Evolutionary conservation across 148 eudicot genomes (phyloP).

Genomic region (Rhododendron ovatum): DNA sequence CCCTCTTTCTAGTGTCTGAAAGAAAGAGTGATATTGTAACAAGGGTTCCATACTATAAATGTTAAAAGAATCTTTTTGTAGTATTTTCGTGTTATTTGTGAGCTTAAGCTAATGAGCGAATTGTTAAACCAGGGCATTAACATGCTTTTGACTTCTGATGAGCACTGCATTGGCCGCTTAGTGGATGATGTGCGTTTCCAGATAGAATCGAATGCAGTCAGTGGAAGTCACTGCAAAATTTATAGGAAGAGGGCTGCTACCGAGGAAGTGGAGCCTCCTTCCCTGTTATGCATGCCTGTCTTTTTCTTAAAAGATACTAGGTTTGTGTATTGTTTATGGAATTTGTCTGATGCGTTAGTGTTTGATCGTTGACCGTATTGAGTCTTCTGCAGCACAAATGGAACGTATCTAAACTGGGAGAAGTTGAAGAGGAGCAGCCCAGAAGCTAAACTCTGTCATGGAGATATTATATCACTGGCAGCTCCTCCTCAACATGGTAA

Average conservation of each 20-base stretch:
- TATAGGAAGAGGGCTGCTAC: conserved; percentile 48
- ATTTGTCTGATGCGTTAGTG: conserved; percentile 3
- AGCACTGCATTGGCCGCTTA: conserved; percentile 70
- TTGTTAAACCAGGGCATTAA: conserved; percentile 63
- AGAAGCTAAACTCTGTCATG: conserved; percentile 71
- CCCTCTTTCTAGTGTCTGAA: neutral
- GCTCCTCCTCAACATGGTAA: conserved; percentile 85
- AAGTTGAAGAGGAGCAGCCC: conserved; percentile 59
- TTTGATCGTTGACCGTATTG: conserved; percentile 14
- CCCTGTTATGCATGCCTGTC: conserved; percentile 34
- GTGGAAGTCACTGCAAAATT: conserved; percentile 74
- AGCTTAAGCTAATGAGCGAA: conserved; percentile 12
- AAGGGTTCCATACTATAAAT: neutral
- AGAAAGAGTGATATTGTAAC: neutral
- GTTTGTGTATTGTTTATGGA: conserved; percentile 28
- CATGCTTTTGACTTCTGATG: conserved; percentile 71
- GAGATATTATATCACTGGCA: conserved; percentile 80
- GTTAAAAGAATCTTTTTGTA: neutral
- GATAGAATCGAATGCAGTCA: conserved; percentile 66
- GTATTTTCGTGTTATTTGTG: neutral
- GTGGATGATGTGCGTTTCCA: conserved; percentile 71
- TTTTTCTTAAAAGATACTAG: conserved; percentile 74
- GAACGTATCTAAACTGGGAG: conserved; percentile 83
- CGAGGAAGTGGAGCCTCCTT: conserved; percentile 49
- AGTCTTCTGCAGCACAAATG: conserved; percentile 71